Evolutionary conservation across 2,329 filamentous ascomycete genomes (phyloP).

Genomic region (Alternaria atra): DNA sequence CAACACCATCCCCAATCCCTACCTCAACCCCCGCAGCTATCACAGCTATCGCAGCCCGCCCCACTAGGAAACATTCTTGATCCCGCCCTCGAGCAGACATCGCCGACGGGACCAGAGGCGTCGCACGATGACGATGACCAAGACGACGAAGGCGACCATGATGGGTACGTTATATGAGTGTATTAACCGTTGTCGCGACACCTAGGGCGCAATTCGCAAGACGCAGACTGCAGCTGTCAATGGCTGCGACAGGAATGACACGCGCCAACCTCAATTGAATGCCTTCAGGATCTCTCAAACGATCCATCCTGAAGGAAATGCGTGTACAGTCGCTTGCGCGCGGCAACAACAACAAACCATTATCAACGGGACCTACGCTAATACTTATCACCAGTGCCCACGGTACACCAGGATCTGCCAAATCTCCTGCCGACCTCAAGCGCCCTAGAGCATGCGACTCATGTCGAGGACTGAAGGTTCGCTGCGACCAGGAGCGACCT

Average conservation of each 20-base stretch:
- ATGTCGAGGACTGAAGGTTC: slow-evolving; percentile 66
- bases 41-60: slow-evolving; percentile 25
- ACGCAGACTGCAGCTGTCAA: not conserved
- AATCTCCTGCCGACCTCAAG: slow-evolving; percentile 53
- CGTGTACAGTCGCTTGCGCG: not conserved
- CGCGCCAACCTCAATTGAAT: not conserved
- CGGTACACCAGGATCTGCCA: slow-evolving; percentile 42
- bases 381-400: slow-evolving; percentile 28
- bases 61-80: slow-evolving; percentile 36
- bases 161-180: slow-evolving; percentile 31
- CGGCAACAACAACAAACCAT: not conserved
- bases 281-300: not conserved
- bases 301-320: not conserved
- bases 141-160: slow-evolving; percentile 41
- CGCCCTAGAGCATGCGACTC: slow-evolving; percentile 59
- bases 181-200: not conserved
- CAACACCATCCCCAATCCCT: slow-evolving; percentile 28
- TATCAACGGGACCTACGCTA: not conserved
- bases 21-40: slow-evolving; percentile 14
- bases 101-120: slow-evolving; percentile 21
- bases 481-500: slow-evolving; percentile 79
- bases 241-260: not conserved
- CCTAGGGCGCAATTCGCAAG: not conserved
- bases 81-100: slow-evolving; percentile 46
- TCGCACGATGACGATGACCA: slow-evolving; percentile 30